Percentiles rank a stretch among this genome's conserved stretches.
These are phyloP conservation scores for Rhizopus delemar DNA, from an alignment of 371 early-diverging fungal species.

Conservation along the genomic window DNA sequence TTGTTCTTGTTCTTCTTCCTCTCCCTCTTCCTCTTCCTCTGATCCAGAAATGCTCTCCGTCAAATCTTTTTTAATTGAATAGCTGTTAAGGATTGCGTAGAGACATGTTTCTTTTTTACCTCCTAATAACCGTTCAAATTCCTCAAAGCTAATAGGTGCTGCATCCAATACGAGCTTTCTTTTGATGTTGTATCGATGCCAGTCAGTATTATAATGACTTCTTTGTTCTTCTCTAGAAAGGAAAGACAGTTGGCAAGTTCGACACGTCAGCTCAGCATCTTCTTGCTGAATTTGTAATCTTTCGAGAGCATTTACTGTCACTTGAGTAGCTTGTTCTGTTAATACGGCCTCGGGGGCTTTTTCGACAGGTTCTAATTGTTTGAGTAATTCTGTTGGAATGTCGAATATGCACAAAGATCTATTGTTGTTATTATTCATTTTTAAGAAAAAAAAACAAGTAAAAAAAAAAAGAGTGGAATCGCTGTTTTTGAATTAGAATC, in stretches of 20 bases:
- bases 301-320: conserved; percentile 17
- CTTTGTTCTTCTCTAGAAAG: conserved; percentile 80
- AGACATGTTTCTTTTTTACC: conserved; percentile 34
- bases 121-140: conserved; percentile 76
- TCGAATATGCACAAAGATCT: conserved; percentile 19
- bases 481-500: too few relatives aligned
- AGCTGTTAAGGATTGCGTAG: neutral
- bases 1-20: conserved; percentile 26
- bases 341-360: conserved; percentile 14
- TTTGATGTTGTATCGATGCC: conserved; percentile 98
- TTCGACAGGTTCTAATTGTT: conserved; percentile 25
- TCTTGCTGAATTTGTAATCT: conserved; percentile 30
- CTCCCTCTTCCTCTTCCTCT: conserved; percentile 38
- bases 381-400: conserved; percentile 32
- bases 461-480: neutral
- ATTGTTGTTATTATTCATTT: neutral
- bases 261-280: conserved; percentile 56
- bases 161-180: conserved; percentile 78
- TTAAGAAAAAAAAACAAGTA: neutral
- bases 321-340: conserved; percentile 8
- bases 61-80: conserved; percentile 24
- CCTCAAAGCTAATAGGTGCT: conserved; percentile 78
- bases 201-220: conserved; percentile 90
- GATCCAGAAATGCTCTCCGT: conserved; percentile 56
- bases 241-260: conserved; percentile 88